Evolutionary conservation across 176 grass and related monocot species (phyloP), one percentile per base, ranked within the genome.

Genomic region (Miscanthus lutarioriparius): DNA sequence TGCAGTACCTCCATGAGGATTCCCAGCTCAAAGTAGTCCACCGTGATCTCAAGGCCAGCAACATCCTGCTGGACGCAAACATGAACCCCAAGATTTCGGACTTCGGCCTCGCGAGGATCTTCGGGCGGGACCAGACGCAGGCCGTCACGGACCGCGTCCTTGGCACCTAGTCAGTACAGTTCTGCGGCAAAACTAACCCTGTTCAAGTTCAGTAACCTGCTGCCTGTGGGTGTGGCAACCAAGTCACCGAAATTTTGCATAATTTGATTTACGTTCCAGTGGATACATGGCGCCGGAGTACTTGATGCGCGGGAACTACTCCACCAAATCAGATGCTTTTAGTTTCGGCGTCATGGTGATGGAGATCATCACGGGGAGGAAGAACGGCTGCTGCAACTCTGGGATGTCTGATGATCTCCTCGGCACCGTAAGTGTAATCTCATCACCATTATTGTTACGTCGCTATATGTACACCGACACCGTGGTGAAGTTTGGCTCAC

Each of bases 1-100:
- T 95, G 26, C 90, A 87, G 41, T 95, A 95, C 33, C 88, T 95
- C 28, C 93, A 92, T 1, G 90, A 95, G 53, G 93, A 95, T 35
- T 95, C 90, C 0, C 89, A 86, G 44, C 27, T 92, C 27, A 90
- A 19, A 37, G 87, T 95, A 6, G 82, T 95, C 12, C 93, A 95
- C 12, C 85, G 84, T 8, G 77, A 86, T 4, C 84, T 86, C 56
- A 86, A 86, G 16, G n/a, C 84, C 0, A 80, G 87, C 76, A 89
- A 89, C 47, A n/a, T 89, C 7, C 44, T 89, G 61, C 37, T 89
- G 0, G 87, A 89, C 49, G 4, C 27, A 0, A 41, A 85, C 61
- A 89, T 91, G 83, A 89, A 81, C 67, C 91, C 93, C 5, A 95
- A 95, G 78, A 96, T 96, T 1, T 86, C 91, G 0, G 93, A 92